These are phyloP conservation scores for Mycena alexandri DNA, from an alignment of 768 basidiomycete species.

Conservation along the genomic window DNA sequence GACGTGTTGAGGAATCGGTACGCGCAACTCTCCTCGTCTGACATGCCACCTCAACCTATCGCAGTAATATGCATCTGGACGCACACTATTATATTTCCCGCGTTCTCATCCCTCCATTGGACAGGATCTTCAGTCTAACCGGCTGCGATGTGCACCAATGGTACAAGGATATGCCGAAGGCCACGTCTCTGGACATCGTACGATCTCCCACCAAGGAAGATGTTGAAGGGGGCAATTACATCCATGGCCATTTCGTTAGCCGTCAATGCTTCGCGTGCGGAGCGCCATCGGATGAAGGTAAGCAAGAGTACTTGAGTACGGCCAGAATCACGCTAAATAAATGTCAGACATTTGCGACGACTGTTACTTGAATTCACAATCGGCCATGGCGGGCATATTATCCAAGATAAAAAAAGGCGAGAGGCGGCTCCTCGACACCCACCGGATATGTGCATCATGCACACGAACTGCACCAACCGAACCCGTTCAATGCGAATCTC, in stretches of 20 bases:
- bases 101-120: conserved; percentile 90
- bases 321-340: conserved; percentile 7
- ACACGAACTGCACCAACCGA: conserved; percentile 67
- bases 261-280: conserved; percentile 81
- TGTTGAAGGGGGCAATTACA: conserved; percentile 53
- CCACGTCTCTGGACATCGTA: conserved; percentile 47
- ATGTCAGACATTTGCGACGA: conserved; percentile 72
- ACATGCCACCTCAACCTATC: neutral
- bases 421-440: conserved; percentile 65
- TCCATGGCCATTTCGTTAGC: conserved; percentile 82
- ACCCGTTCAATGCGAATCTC: conserved; percentile 79
- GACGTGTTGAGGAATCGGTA: conserved; percentile 77
- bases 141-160: conserved; percentile 90
- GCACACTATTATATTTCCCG: conserved; percentile 88
- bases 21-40: neutral
- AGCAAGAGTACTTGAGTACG: conserved; percentile 12
- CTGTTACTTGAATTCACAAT: conserved; percentile 66
- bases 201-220: conserved; percentile 43
- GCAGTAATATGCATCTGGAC: conserved; percentile 82
- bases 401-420: conserved; percentile 69
- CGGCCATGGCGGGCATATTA: conserved; percentile 69
- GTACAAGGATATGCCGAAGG: conserved; percentile 90
- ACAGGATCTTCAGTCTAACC: conserved; percentile 90
- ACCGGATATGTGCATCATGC: conserved; percentile 82
- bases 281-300: conserved; percentile 66